These are phyloP conservation scores for Whalleya microplaca DNA, from an alignment of 2,329 filamentous ascomycete species.

Conservation along the genomic window DNA sequence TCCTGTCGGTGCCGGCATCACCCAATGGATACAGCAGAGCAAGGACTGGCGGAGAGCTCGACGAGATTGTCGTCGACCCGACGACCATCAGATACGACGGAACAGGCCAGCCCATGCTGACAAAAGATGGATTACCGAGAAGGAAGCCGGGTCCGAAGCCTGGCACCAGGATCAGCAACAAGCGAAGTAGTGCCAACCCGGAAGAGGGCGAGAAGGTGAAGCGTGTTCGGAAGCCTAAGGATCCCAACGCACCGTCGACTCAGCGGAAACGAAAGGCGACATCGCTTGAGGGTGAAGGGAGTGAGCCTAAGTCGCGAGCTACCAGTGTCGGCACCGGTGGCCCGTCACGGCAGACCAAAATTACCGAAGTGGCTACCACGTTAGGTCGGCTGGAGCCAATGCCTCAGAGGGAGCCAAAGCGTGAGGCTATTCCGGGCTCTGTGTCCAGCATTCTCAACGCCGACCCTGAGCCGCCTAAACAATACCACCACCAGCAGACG, in stretches of 20 bases:
- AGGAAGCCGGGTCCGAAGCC: constrained; percentile 70
- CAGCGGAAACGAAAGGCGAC: constrained; percentile 60
- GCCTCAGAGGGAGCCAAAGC: constrained; percentile 53
- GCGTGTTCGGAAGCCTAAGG: constrained; percentile 59
- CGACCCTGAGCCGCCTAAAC: constrained; percentile 49
- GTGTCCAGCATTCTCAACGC: constrained; percentile 63
- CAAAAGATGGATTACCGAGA: constrained; percentile 60
- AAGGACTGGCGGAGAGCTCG: constrained; percentile 32
- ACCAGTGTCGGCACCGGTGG: constrained; percentile 27
- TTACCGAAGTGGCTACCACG: constrained; percentile 42
- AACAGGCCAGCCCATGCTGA: constrained; percentile 49
- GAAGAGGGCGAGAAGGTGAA: constrained; percentile 52
- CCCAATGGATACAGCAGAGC: constrained; percentile 29
- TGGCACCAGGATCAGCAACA: constrained; percentile 58
- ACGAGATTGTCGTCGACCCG: constrained; percentile 40
- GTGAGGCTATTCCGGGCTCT: constrained; percentile 54
- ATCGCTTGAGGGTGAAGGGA: constrained; percentile 36
- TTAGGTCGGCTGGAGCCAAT: constrained; percentile 37
- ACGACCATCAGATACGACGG: constrained; percentile 37
- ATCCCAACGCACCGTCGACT: constrained; percentile 60
- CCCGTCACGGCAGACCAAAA: constrained; percentile 42
- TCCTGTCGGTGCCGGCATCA: constrained; percentile 37
- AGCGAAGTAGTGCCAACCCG: constrained; percentile 43
- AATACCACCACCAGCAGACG: constrained; percentile 50
- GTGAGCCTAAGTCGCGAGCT: constrained; percentile 32